Evolutionary conservation across 352 stramenopile species (phyloP).

Genomic region (Phytophthora sp.): DNA sequence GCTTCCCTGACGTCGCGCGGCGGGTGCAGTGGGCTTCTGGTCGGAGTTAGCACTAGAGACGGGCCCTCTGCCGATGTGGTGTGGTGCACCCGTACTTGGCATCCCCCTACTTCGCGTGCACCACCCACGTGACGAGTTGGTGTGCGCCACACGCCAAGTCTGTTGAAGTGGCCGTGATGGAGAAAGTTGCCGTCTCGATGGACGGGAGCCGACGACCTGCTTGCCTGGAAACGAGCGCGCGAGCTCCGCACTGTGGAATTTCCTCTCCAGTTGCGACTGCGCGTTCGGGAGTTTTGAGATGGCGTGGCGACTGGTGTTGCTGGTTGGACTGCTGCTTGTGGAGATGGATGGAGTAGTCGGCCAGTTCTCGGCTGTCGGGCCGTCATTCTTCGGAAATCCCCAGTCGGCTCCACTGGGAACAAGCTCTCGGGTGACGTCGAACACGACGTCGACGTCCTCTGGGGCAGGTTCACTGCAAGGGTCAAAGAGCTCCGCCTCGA

Average conservation of each 20-base stretch:
- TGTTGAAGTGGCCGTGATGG: slow-evolving; percentile 22
- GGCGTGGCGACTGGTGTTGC: background rate
- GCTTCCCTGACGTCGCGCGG: slow-evolving; percentile 3
- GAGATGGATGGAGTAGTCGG: background rate
- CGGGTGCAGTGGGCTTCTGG: slow-evolving; percentile 9
- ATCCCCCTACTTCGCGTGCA: background rate
- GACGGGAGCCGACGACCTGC: slow-evolving; percentile 2
- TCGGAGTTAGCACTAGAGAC: slow-evolving; percentile 5
- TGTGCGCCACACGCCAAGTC: slow-evolving; percentile 1
- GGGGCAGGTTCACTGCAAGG: slow-evolving; percentile 11
- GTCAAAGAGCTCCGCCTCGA: slow-evolving; percentile 11
- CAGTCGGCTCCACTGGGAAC: slow-evolving; percentile 1
- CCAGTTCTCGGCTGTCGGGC: slow-evolving; percentile 10
- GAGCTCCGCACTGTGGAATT: slow-evolving; percentile 10
- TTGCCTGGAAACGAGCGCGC: slow-evolving; percentile 1
- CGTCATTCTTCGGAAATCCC: slow-evolving; percentile 6
- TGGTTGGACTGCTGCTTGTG: slow-evolving; percentile 16
- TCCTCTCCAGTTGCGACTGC: background rate
- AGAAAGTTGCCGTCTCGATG: slow-evolving; percentile 15
- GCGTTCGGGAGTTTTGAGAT: too few relatives aligned
- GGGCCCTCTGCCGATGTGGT: too few relatives aligned
- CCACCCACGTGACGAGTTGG: slow-evolving; percentile 16
- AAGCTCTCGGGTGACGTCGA: slow-evolving; percentile 12
- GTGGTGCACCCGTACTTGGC: too few relatives aligned
- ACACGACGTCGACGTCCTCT: slow-evolving; percentile 8